These are phyloP conservation scores for Lojkania enalia DNA, from an alignment of 2,329 filamentous ascomycete species.

Conservation along the genomic window DNA sequence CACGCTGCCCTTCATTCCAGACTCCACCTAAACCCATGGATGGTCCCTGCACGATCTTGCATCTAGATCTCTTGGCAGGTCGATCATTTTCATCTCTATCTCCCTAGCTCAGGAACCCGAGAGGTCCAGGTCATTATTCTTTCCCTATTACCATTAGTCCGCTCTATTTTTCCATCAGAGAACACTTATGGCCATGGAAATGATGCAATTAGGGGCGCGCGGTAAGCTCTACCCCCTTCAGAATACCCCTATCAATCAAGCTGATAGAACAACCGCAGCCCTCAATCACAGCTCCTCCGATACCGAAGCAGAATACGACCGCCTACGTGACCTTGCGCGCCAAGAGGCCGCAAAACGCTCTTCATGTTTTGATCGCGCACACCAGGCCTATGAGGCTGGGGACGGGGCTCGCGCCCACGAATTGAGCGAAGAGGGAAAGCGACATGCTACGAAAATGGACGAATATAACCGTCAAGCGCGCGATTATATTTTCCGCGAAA, in stretches of 20 bases:
- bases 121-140: not conserved
- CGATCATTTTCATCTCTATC: slow-evolving; percentile 11
- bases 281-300: slow-evolving; percentile 40
- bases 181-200: slow-evolving; percentile 42
- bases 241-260: not conserved
- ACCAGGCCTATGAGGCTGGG: slow-evolving; percentile 79
- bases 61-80: slow-evolving; percentile 26
- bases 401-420: slow-evolving; percentile 84
- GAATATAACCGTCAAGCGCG: slow-evolving; percentile 88
- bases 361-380: slow-evolving; percentile 69
- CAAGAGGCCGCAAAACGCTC: slow-evolving; percentile 78
- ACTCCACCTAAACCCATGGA: too few relatives aligned
- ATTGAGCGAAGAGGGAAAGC: slow-evolving; percentile 82
- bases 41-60: slow-evolving; percentile 27
- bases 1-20: too few relatives aligned
- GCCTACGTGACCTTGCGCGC: slow-evolving; percentile 80
- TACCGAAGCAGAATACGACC: slow-evolving; percentile 84
- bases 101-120: not conserved
- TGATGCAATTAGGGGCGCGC: slow-evolving; percentile 42
- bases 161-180: slow-evolving; percentile 13
- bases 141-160: slow-evolving; percentile 7
- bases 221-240: slow-evolving; percentile 22
- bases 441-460: slow-evolving; percentile 81
- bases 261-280: slow-evolving; percentile 23
- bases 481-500: slow-evolving; percentile 93